phyloP scores from a whole-genome alignment of 257 asterid genomes.

The Nicotiana tabacum region DNA sequence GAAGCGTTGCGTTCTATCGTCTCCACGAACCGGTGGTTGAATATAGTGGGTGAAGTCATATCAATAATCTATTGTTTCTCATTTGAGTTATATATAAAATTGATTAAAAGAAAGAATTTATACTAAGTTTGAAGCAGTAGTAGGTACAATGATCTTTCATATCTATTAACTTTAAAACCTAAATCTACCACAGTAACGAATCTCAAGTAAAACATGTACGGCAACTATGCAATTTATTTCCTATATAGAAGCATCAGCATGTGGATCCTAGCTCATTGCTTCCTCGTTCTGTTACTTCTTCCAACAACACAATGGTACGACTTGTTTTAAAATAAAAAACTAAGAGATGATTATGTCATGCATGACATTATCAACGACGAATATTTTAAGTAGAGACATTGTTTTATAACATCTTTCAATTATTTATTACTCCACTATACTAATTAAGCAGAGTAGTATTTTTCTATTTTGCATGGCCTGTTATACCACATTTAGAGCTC shows the following conservation, averaged over 20 bases:
- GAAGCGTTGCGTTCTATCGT: no score
- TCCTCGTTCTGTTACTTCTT: not conserved
- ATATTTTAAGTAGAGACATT: not conserved
- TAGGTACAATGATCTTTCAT: no score
- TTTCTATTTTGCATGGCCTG: not conserved
- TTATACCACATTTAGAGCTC: not conserved
- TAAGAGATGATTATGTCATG: constrained; percentile 10
- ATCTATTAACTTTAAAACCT: no score
- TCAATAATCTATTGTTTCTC: no score
- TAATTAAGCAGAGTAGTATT: not conserved
- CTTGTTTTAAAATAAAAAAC: not conserved
- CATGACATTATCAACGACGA: not conserved
- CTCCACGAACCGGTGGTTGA: no score
- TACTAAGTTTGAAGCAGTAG: no score
- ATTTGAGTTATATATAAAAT: no score
- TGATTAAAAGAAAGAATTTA: no score
- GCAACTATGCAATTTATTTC: no score
- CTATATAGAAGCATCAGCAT: not conserved
- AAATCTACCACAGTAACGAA: no score
- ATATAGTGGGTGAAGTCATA: no score
- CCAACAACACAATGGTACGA: not conserved
- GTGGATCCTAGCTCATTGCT: constrained; percentile 7
- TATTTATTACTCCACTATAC: not conserved
- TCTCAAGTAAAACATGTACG: no score
- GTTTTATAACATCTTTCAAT: not conserved